Conservation (phyloP, 306 rosid species). For the Prunus fruticosa region DNA sequence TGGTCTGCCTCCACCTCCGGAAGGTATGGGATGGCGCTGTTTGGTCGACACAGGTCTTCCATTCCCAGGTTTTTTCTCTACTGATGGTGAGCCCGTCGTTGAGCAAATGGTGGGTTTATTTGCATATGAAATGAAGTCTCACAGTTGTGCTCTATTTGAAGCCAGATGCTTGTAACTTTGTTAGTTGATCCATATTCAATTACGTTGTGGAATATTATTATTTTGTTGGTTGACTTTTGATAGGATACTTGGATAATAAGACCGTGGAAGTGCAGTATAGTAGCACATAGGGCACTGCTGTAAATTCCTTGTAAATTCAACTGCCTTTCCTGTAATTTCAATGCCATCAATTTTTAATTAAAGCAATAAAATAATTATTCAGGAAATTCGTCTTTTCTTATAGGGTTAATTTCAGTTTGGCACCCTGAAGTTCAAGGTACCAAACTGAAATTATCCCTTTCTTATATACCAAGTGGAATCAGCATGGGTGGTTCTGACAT, state of each 20-base stretch:
- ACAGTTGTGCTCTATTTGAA: slow-evolving; percentile 74
- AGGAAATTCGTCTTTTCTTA: neutral
- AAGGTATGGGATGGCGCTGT: slow-evolving; percentile 60
- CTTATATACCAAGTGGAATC: no score
- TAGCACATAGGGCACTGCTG: neutral
- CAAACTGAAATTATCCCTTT: no score
- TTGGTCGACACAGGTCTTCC: slow-evolving; percentile 84
- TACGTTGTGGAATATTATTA: neutral
- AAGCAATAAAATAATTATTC: neutral
- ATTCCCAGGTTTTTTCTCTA: slow-evolving; percentile 72
- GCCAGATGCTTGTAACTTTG: slow-evolving; percentile 34
- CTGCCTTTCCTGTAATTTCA: neutral
- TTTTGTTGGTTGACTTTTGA: neutral
- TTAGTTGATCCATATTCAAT: no score
- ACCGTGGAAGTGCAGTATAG: neutral
- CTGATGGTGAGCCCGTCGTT: slow-evolving; percentile 41
- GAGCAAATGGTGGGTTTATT: slow-evolving; percentile 30
- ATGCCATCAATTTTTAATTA: neutral
- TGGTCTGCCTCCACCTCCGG: slow-evolving; percentile 50
- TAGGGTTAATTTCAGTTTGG: no score
- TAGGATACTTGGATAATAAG: neutral
- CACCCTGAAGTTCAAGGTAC: no score
- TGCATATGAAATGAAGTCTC: slow-evolving; percentile 57
- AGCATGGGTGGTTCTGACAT: no score
- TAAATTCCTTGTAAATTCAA: slow-evolving; percentile 15